phyloP scores from a whole-genome alignment of 2,329 filamentous ascomycete species.

The Penicillium sp. region DNA sequence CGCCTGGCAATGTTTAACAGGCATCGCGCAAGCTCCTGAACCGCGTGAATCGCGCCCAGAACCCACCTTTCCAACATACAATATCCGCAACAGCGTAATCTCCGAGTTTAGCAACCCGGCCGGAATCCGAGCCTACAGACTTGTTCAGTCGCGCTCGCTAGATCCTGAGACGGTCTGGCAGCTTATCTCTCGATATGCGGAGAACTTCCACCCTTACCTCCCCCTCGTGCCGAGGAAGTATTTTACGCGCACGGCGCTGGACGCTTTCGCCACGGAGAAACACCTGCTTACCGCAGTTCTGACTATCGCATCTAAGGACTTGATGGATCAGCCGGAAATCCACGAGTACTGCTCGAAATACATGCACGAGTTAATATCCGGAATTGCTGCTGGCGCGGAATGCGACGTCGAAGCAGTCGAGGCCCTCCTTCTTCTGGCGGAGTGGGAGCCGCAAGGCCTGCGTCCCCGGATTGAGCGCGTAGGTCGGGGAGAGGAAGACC shows the following conservation, averaged over 20 bases:
- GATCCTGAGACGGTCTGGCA: conserved; percentile 55
- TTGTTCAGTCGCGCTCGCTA: conserved; percentile 48
- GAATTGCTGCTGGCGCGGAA: conserved; percentile 66
- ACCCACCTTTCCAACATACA: conserved; percentile 27
- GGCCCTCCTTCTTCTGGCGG: conserved; percentile 68
- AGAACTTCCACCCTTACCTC: conserved; percentile 70
- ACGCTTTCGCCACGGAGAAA: conserved; percentile 62
- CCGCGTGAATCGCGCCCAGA: conserved; percentile 21
- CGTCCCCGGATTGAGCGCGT: conserved; percentile 63
- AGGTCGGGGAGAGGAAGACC: conserved; percentile 71
- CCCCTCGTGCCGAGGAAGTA: conserved; percentile 66
- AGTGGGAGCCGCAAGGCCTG: conserved; percentile 71
- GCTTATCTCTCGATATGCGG: conserved; percentile 61
- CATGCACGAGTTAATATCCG: conserved; percentile 69
- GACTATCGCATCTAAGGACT: conserved; percentile 70
- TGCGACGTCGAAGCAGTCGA: conserved; percentile 72
- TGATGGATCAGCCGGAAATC: conserved; percentile 63
- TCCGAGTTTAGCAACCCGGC: conserved; percentile 28
- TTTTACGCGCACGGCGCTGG: conserved; percentile 56
- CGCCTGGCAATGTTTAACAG: conserved; percentile 51
- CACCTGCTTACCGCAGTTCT: conserved; percentile 71
- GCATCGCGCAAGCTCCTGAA: conserved; percentile 40
- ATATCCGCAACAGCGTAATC: conserved; percentile 28
- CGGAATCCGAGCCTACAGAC: conserved; percentile 45
- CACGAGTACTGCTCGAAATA: conserved; percentile 68